A percentile compares a stretch with the other conserved stretches of the same genome.
Evolutionary conservation across 139 green algal species (phyloP).

Genomic region (Tetraselmis striata): DNA sequence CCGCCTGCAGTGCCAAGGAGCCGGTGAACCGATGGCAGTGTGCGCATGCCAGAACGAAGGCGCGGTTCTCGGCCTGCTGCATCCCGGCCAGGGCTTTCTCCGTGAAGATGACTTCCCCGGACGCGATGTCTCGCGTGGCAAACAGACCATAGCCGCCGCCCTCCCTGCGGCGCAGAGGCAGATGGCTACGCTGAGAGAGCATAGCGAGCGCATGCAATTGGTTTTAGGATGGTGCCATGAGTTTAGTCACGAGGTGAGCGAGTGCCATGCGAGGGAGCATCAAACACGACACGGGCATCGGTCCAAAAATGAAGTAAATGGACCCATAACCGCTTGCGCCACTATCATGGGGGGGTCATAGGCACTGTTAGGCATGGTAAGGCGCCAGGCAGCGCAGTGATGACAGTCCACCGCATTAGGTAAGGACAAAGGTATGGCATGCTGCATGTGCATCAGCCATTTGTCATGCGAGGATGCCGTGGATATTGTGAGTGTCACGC

Average conservation of each 20-base stretch:
- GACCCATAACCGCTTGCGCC: not conserved
- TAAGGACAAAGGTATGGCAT: too few species aligned
- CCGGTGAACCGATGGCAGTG: not conserved
- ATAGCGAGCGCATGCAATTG: too few species aligned
- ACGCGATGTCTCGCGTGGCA: not conserved
- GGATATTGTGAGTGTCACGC: too few species aligned
- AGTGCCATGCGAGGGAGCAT: too few species aligned
- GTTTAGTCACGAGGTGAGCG: not conserved
- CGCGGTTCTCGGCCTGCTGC: constrained; percentile 1
- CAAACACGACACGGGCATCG: not conserved
- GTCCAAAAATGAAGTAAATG: not conserved
- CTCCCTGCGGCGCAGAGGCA: not conserved
- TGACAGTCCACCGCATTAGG: too few species aligned
- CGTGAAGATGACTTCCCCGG: not conserved
- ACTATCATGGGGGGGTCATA: too few species aligned
- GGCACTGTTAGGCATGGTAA: too few species aligned
- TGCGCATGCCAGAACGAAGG: not conserved
- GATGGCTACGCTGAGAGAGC: too few species aligned
- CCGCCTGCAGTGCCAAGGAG: not conserved
- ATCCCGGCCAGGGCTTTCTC: not conserved
- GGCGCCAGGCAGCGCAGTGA: too few species aligned
- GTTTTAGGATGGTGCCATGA: not conserved
- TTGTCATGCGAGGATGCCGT: too few species aligned
- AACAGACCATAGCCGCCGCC: not conserved
- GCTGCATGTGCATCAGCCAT: too few species aligned